Evolutionary conservation across 2,329 filamentous ascomycete genomes (phyloP), one percentile per base, ranked within the genome.

Genomic region (Paramyrothecium sp.): DNA sequence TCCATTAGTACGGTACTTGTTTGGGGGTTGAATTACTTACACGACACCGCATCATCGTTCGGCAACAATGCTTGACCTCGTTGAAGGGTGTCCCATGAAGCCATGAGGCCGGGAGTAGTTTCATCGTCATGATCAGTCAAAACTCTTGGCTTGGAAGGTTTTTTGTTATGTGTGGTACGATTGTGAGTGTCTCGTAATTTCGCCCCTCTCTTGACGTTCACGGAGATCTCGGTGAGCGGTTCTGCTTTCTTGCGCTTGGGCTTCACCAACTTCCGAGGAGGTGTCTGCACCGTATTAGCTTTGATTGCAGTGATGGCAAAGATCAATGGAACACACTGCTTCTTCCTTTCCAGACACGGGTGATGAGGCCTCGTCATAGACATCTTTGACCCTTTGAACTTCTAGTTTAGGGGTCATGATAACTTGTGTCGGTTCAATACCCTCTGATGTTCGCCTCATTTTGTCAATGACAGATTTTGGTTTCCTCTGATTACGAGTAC

Each of bases 401-500:
- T 80, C 73, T 19, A 84, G 76, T 38, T 80, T 74, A 2, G 76
- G 67, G 34, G 81, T 78, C 75, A 88, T 89, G 52, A 92, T 83
- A 21, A 84, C 75, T 73, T 92, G 89, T 0, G 74, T 83, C 10
- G 87, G 83, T 56, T 84, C 81, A 34, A 92, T 84, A 2, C 80
- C 78, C 61, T 81, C 78, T 1, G 90, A 92, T 19, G 84, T 85
- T 54, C 80, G 71, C 63, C 87, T 81, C 72, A 94, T 86, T 58
- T 84, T 82, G 56, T 84, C 78, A 21, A 92, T 75, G n/a, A 91
- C 86, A 1, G 85, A 87, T n/a, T 78, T 81, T 55, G 88, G 85
- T 71, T 94, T 94, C 65, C 89, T 86, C 72, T 94, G 90, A 68
- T 93, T 93, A 54, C 90, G 81, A 74, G 86, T 90, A 50, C 87